Evolutionary conservation across 805 yeast genomes (phyloP), one percentile per base, ranked within the genome.

Genomic region (Yueomyces sinensis): DNA sequence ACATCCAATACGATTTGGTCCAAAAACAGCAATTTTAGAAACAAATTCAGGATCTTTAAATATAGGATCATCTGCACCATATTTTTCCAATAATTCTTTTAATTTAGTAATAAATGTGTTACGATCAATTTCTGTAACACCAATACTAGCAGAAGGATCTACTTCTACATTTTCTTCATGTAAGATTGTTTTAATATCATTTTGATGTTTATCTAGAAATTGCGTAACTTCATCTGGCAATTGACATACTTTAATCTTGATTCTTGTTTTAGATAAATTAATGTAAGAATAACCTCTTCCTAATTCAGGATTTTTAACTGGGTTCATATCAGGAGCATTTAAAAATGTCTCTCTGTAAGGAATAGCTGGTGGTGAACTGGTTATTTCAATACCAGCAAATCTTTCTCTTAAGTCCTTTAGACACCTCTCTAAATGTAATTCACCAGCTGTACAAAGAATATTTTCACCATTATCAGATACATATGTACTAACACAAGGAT

Each of bases 401-500:
- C 97, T 66, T 47, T 83, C 95, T 36, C 71, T 74, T 49, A 91
- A 61, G 59, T 91, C 99, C 49, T 84, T 86, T 44, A 91, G 56
- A 57, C 98, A 91, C 50, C 98, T 71, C 50, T 91, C 99, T 29
- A 91, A 64, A 62, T 91, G 99, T 41, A 91, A 65, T 57, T 91
- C 98, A 33, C 99, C 99, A 9, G 98, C 95, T 9, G 94, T 87
- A 31, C 94, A 83, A 45, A 91, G 63, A 43, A 91, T 86, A 45
- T 82, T 82, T 57, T 91, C 99, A 37, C 99, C 99, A 7, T 77
- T 74, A 38, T 83, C 95, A 47, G 82, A 87, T 30, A 84, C 65
- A 47, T 72, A 80, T 37, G 87, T 79, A 46, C 83, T 84, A 16
- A 87, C 93, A 47, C 95, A 89, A 1, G 99, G 96, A 57, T 91